These are phyloP conservation scores for Cercospora brassicicola DNA, from an alignment of 2,329 filamentous ascomycete genomes.

Conservation along the genomic window DNA sequence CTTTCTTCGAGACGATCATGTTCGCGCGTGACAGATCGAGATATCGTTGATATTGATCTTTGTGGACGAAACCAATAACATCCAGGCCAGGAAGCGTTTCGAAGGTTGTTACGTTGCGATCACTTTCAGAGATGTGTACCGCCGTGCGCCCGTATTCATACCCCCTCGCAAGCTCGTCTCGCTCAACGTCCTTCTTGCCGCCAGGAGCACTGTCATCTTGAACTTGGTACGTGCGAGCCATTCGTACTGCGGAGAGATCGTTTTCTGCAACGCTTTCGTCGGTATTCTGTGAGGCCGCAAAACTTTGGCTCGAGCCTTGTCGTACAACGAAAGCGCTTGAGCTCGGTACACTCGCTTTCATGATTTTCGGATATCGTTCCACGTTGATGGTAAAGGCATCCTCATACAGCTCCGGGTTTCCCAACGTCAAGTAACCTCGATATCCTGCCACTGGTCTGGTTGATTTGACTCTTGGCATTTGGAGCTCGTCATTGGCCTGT, in stretches of 20 bases:
- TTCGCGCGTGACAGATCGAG: conserved; percentile 80
- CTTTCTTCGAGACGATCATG: conserved; percentile 72
- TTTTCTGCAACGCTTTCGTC: conserved; percentile 31
- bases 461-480: conserved; percentile 72
- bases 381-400: conserved; percentile 79
- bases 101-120: conserved; percentile 84
- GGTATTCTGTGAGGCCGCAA: conserved; percentile 48
- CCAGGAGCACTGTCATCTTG: conserved; percentile 72
- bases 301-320: conserved; percentile 57
- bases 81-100: conserved; percentile 74
- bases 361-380: conserved; percentile 86
- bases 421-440: conserved; percentile 76
- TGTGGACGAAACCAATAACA: conserved; percentile 82
- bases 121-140: conserved; percentile 82
- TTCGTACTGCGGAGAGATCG: conserved; percentile 69
- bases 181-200: conserved; percentile 77
- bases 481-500: conserved; percentile 78
- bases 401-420: conserved; percentile 70
- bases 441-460: conserved; percentile 76
- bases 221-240: conserved; percentile 76
- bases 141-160: conserved; percentile 92
- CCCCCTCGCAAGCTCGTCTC: conserved; percentile 84
- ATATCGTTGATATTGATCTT: conserved; percentile 70
- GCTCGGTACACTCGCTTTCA: conserved; percentile 69
- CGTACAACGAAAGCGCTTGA: conserved; percentile 73